phyloP scores from a whole-genome alignment of 805 yeast genomes.

The Candida nemodendra region DNA sequence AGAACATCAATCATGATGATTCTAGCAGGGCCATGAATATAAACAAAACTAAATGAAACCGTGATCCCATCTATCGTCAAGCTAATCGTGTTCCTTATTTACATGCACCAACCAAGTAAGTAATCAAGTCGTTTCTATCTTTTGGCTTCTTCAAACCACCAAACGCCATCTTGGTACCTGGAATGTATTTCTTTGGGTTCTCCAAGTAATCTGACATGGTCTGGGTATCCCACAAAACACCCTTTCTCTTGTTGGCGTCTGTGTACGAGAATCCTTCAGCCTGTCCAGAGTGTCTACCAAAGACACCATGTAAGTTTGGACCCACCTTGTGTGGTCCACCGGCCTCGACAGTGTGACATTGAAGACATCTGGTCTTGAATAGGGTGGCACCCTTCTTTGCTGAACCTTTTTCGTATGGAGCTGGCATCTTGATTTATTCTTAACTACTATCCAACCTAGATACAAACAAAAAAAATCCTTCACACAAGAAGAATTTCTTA shows the following conservation, averaged over 20 bases:
- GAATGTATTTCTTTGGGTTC: constrained; percentile 99
- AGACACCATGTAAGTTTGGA: constrained; percentile 94
- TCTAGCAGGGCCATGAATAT: too few relatives aligned
- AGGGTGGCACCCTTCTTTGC: constrained; percentile 96
- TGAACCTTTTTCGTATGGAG: constrained; percentile 51
- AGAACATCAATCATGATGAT: background rate
- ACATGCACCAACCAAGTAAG: constrained; percentile 67
- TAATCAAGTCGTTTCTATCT: constrained; percentile 95
- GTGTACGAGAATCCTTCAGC: constrained; percentile 95
- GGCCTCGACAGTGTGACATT: constrained; percentile 95
- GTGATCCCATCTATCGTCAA: constrained; percentile 1
- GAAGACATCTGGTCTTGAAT: constrained; percentile 98
- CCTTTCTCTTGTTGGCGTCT: constrained; percentile 97
- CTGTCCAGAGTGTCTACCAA: constrained; percentile 89
- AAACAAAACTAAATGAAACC: too few relatives aligned
- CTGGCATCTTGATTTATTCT: constrained; percentile 33
- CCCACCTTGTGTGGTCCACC: constrained; percentile 99
- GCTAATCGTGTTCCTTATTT: constrained; percentile 36
- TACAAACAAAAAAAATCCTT: background rate
- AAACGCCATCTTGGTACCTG: constrained; percentile 99
- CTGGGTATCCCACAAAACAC: constrained; percentile 83
- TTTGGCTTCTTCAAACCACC: constrained; percentile 99
- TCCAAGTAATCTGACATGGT: constrained; percentile 93
- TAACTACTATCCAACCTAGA: constrained; percentile 6
- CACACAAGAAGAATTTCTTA: constrained; percentile 2